Percentiles rank a stretch among this genome's conserved stretches.
phyloP scores from a whole-genome alignment of 2,329 filamentous ascomycete species.

The Colletotrichum musae region DNA sequence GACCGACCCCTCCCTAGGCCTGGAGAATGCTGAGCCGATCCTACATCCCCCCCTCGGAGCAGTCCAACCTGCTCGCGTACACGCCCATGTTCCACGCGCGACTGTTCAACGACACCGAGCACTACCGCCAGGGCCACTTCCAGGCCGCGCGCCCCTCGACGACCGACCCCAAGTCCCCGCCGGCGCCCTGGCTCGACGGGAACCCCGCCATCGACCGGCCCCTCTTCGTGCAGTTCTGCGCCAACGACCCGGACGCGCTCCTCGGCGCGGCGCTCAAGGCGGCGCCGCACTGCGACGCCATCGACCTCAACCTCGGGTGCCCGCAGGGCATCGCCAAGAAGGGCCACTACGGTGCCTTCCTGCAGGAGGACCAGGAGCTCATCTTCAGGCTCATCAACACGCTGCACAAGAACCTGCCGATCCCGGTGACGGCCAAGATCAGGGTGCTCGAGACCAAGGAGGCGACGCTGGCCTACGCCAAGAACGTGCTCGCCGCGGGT shows the following conservation, averaged over 20 bases:
- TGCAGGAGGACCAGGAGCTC: slow-evolving; percentile 92
- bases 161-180: slow-evolving; percentile 35
- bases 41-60: slow-evolving; percentile 80
- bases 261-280: slow-evolving; percentile 84
- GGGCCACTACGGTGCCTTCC: slow-evolving; percentile 92
- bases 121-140: slow-evolving; percentile 86
- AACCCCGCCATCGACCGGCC: slow-evolving; percentile 88
- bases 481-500: slow-evolving; percentile 87
- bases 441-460: slow-evolving; percentile 89
- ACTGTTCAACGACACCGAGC: slow-evolving; percentile 82
- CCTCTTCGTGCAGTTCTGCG: slow-evolving; percentile 96
- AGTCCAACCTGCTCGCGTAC: slow-evolving; percentile 83
- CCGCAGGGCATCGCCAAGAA: slow-evolving; percentile 94
- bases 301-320: slow-evolving; percentile 96
- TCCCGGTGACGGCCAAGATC: slow-evolving; percentile 97
- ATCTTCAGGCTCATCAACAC: slow-evolving; percentile 87
- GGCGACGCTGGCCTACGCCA: slow-evolving; percentile 89
- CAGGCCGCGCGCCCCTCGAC: slow-evolving; percentile 69
- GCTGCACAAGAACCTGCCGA: slow-evolving; percentile 81
- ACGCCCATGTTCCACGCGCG: slow-evolving; percentile 97
- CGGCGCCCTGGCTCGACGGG: slow-evolving; percentile 81
- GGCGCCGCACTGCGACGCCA: slow-evolving; percentile 91
- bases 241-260: slow-evolving; percentile 85
- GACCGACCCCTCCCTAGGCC: slow-evolving; percentile 69
- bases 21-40: slow-evolving; percentile 98